Base-by-base conservation (phyloP, 371 early-diverging fungal genomes). In the Mortierella sp. region DNA sequence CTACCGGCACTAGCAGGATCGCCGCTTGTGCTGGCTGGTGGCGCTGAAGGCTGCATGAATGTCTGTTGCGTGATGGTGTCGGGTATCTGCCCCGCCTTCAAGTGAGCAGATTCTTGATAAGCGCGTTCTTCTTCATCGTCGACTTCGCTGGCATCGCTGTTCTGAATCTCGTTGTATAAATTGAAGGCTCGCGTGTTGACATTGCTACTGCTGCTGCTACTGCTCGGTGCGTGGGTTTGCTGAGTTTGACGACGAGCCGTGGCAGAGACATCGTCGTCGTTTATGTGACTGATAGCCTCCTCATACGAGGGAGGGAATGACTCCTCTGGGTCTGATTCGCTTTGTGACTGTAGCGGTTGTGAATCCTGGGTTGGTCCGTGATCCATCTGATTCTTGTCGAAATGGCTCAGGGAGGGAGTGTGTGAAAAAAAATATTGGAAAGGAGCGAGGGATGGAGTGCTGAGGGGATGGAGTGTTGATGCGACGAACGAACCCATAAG, bases 251-350 rank as follows among this genome's bases (percentile, higher is more conserved):
- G n/a, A n/a, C n/a, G n/a, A n/a, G n/a, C n/a, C n/a, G 47, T 5
- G 23, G 30, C 19, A 6, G 56, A 11, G 30, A 12, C 24, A 47
- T 47, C 23, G 26, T 58, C 58, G 31, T 62, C 54, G 39, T 54
- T 57, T 6, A 62, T 31, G 21, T 71, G 72, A 48, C 56, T 37
- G 37, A 64, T 76, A 31, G 76, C 76, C 47, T 76, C 76, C 44
- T 76, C 76, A 43, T 76, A 76, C 4, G 76, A 69, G 4, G 76
- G 76, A 6, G 73, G 73, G 30, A 54, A 47, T 3, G 60, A 24
- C 23, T 59, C 59, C n/a, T 61, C 64, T 4, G 44, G 42, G 54
- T 50, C 56, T 17, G 30, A 11, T n/a, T 42, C 28, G 37, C 14
- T 14, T 14, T 34, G 37, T 11, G 37, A 34, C 7, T 34, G 37